Evolutionary conservation across 2,329 filamentous ascomycete species (phyloP), one percentile per base, ranked within the genome.

Genomic region (Peltaster fructicola): DNA sequence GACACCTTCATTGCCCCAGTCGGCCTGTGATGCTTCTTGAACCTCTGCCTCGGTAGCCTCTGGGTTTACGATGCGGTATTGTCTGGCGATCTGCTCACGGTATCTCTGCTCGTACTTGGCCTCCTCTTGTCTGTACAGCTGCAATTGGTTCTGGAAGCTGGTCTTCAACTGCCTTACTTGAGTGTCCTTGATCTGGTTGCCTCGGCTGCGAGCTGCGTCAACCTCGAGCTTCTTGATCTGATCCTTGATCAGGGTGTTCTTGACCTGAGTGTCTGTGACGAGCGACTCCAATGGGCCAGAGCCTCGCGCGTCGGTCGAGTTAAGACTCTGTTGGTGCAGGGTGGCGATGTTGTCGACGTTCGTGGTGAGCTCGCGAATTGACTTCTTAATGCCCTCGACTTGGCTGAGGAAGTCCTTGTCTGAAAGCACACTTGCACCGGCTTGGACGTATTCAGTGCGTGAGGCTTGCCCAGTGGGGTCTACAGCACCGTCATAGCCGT

Each of bases 1-100:
- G 27, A 88, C 72, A 41, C 76, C 74, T 54, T 84, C 73, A 30
- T 77, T 67, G 26, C 73, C 69, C 73, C 76, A 78, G 46, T 82
- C 72, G 26, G 68, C 59, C 38, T 78, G 61, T 13, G 69, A 58
- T 3, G 76, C 76, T 47, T 78, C 58, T 23, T 63, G 56, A 3
- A 84, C 71, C 51, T 85, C 74, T 2, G 64, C 57, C 31, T 82
- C 75, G 23, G 65, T 65, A n/a, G 78, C 79, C 21, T 81, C 72
- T 25, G 78, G 78, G 23, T 48, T 48, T 24, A 48, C 76, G 44
- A 85, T 82, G 29, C 69, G 63, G 52, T 79, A 84, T 52, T 88
- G 79, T 41, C 79, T 65, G 30, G 69, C 68, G 45, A 85, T 80
- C 50, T 81, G 75, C 35, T 82, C 74, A 32, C 73, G 66, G 50